Evolutionary conservation across 2,329 filamentous ascomycete species (phyloP), one percentile per base, ranked within the genome.

Genomic region (Periconia macrospinosa): DNA sequence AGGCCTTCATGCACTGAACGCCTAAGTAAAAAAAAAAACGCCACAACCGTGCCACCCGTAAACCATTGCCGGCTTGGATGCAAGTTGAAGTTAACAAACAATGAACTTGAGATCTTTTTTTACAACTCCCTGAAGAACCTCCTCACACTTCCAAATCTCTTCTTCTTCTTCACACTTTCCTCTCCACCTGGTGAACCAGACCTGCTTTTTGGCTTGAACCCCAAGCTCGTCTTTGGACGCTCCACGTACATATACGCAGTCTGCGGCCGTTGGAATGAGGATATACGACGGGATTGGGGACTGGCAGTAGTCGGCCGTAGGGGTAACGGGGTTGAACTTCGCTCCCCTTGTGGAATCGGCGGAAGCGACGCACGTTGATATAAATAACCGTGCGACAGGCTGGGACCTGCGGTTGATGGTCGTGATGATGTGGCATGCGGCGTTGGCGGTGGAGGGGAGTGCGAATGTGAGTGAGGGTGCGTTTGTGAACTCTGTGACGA

Each of bases 161-260:
- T 45, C 43, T 33, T 30, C 20, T 45, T 27, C 42, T 23, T 14
- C 2, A 6, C 19, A 44, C 18, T 44, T 7, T 44, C 23, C 19
- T 15, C 42, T 19, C 18, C 23, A 19, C 6, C 42, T 14, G 33
- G 33, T n/a, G 33, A 6, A 14, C 33, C 33, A 37, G 33, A 10
- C 20, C 42, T 44, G 23, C 42, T 44, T 15, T 33, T 45, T 6
- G 23, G 43, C 15, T 30, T 30, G 13, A 30, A 45, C 30, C 43
- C 23, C 27, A 17, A 42, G 23, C 61, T 62, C 3, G 62, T 63
- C 20, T 33, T 41, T 0, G 60, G 63, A 2, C 63, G 56, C 5
- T 37, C 33, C 5, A 37, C 33, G 33, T 30, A 30, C 43, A 45
- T 30, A 30, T 64, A 54, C 13, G 54, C 47, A n/a, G 47, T 55